Base-by-base conservation (phyloP, 1,139 yeast species). In the Chernovozyma sophiae-reginae region DNA sequence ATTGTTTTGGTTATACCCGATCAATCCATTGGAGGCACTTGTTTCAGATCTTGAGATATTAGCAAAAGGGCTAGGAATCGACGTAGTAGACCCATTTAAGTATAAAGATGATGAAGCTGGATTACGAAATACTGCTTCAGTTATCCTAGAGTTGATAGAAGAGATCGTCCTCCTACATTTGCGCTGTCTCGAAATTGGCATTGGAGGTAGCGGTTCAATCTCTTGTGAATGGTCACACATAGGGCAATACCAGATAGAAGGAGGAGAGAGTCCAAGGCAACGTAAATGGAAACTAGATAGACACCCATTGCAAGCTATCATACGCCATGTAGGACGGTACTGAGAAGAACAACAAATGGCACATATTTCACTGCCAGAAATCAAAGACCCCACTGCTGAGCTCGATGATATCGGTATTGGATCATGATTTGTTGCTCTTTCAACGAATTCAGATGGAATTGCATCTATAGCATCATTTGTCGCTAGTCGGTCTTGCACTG, bases 181-280 rank as follows among this genome's bases (percentile, higher is more conserved):
- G 6, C 33, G 6, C 6, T 26, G 29, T 13, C 29, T 13, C 10
- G 23, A 7, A 20, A 20, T 6, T 7, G 23, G 8, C 30, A 25
- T 12, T 10, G 24, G 29, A 12, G 32, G 37, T 15, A 54, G 44
- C n/a, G 44, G 15, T 3, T 43, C 33, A 13, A 55, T 39, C 31
- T 65, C 71, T 42, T 68, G 73, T 24, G 50, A 52, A 35, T 44
- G 49, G 37, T 69, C 75, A 47, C 76, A 70, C 32, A 69, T 59
- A 15, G 74, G 74, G 47, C 76, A 70, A 42, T 53, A 59, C 76
- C 75, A 70, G 8, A 34, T 44, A 13, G 32, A 33, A 1, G 23
- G 46, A 25, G n/a, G 51, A 13, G 40, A 18, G 29, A 56, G 36
- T 3, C 69, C 70, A 28, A 70, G 49, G 43, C 76, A 70, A 16